Percentiles rank a stretch among this genome's conserved stretches.
Evolutionary conservation across 768 basidiomycete species (phyloP).

Genomic region (Russula compacta): DNA sequence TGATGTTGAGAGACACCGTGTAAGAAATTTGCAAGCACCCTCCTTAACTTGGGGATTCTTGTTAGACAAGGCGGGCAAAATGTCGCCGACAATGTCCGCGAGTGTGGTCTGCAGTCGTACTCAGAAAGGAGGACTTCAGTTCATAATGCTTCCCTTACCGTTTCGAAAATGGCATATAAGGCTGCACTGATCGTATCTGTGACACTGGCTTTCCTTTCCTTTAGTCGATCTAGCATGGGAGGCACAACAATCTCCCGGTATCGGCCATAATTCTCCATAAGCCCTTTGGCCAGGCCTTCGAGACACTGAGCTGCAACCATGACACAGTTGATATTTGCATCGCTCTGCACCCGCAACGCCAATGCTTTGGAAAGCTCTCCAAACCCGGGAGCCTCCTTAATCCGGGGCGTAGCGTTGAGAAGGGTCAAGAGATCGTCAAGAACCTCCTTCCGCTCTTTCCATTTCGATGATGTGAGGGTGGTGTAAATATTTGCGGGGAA

Average conservation of each 20-base stretch:
- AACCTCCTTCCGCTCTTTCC: slow-evolving; percentile 95
- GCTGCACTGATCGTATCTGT: slow-evolving; percentile 83
- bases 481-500: slow-evolving; percentile 69
- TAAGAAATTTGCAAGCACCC: slow-evolving; percentile 80
- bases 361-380: slow-evolving; percentile 68
- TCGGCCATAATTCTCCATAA: slow-evolving; percentile 64
- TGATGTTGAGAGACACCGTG: slow-evolving; percentile 66
- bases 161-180: slow-evolving; percentile 78
- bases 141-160: slow-evolving; percentile 43
- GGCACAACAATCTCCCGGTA: slow-evolving; percentile 65
- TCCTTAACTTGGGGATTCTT: slow-evolving; percentile 98
- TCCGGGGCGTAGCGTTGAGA: slow-evolving; percentile 59
- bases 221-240: slow-evolving; percentile 78
- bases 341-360: slow-evolving; percentile 71
- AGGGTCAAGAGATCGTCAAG: slow-evolving; percentile 74
- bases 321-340: slow-evolving; percentile 95
- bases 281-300: slow-evolving; percentile 77
- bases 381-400: slow-evolving; percentile 73
- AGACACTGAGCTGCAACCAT: slow-evolving; percentile 78
- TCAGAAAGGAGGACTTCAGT: slow-evolving; percentile 10
- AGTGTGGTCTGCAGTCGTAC: slow-evolving; percentile 52
- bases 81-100: slow-evolving; percentile 73
- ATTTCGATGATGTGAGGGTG: slow-evolving; percentile 81
- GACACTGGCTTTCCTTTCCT: slow-evolving; percentile 88
- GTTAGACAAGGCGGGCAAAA: slow-evolving; percentile 63